Percentiles rank a stretch among this genome's conserved stretches.
Conservation (phyloP, 2,329 filamentous ascomycete genomes). For the Ophiostoma sp. region DNA sequence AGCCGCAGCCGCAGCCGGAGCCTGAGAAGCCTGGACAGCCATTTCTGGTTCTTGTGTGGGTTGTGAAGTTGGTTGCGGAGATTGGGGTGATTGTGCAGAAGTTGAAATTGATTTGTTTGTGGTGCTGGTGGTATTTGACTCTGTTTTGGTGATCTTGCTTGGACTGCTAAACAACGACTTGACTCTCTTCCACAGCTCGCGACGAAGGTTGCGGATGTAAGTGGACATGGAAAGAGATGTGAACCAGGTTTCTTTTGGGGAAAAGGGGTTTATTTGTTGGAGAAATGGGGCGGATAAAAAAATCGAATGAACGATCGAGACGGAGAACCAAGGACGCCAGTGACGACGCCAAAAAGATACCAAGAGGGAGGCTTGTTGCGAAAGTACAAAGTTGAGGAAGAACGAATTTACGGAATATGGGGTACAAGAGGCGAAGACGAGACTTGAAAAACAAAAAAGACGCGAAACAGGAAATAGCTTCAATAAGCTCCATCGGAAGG, state of each 20-base stretch:
- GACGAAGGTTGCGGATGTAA: neutral
- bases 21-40: neutral
- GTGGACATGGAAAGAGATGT: neutral
- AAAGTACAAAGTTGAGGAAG: neutral
- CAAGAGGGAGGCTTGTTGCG: neutral
- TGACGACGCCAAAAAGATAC: neutral
- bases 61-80: neutral
- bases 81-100: neutral
- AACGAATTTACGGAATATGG: neutral
- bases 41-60: neutral
- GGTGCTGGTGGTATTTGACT: neutral
- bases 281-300: neutral
- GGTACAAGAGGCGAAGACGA: neutral
- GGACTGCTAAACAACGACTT: neutral
- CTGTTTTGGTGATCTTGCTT: neutral
- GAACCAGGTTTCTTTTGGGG: neutral
- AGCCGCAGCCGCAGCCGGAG: neutral
- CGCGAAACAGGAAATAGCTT: neutral
- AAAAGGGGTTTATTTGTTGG: neutral
- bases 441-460: slow-evolving; percentile 21
- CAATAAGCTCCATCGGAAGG: neutral
- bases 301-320: neutral
- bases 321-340: neutral
- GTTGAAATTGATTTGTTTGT: neutral
- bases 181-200: slow-evolving; percentile 4